Base-by-base conservation (phyloP, 2,329 filamentous ascomycete species). In the Aspergillus niger region DNA sequence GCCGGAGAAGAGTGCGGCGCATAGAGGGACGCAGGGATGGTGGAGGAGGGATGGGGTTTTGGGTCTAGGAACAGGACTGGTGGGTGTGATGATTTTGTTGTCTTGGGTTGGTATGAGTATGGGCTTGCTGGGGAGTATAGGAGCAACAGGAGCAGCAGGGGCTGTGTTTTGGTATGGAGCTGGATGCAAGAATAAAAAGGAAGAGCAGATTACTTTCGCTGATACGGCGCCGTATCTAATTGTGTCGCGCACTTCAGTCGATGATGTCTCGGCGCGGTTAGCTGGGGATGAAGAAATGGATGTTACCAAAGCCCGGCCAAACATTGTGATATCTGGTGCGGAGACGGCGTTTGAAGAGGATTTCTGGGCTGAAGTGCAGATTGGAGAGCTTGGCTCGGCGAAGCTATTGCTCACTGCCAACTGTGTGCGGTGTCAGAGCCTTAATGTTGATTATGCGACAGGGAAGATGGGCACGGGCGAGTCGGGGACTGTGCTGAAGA, bases 381-480 rank as follows among this genome's bases (percentile, higher is more conserved):
- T 0, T 53, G 60, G 5, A 52, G 39, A 7, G 32, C 11, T 2
- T 36, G 32, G 32, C 13, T 54, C 26, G 13, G 53, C 66, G 13
- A 77, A 76, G 43, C 77, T 91, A 6, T 70, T 83, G 5, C 77
- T 92, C 30, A 91, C 88, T 36, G 86, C 85, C 55, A 90, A 92
- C 72, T 92, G 89, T 71, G 83, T 81, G 36, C 81, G 90, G 41
- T 93, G 90, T 73, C 77, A 80, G 30, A 90, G 87, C 62, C 77
- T 92, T 63, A 91, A 91, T 74, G 84, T 92, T 60, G 87, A 92
- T 76, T 91, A 90, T 70, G 71, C 77, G 22, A 90, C 86, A 0
- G 90, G 90, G 6, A 82, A 81, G 53, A 77, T 80, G 44, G 85
- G 83, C 0, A 76, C 77, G 1, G 86, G 85, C 2, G 84, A 86